Percentiles rank a stretch among this genome's conserved stretches.
Conservation (phyloP, 257 asterid species). For the Thymus mandschuricus region DNA sequence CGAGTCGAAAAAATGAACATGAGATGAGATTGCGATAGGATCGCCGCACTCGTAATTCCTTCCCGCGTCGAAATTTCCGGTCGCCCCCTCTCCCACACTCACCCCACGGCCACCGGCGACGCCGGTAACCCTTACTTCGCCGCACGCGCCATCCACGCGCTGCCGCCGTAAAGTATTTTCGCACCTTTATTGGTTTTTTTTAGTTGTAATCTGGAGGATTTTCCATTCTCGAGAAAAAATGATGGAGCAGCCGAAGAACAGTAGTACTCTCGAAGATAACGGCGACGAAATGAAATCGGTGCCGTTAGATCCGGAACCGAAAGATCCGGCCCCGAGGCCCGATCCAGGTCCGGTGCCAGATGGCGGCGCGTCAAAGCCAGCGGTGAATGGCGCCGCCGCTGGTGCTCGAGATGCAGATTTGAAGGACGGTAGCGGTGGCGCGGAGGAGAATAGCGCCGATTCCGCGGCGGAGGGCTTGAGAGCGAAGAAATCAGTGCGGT, state of each 20-base stretch:
- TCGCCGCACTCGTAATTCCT: slow-evolving; percentile 29
- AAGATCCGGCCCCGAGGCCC: slow-evolving; percentile 41
- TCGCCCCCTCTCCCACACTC: slow-evolving; percentile 34
- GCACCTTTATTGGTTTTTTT: background rate
- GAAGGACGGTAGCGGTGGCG: slow-evolving; percentile 39
- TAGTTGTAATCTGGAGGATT: background rate
- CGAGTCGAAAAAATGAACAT: background rate
- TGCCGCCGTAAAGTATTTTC: slow-evolving; percentile 13
- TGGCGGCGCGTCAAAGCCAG: slow-evolving; percentile 38
- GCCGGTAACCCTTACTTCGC: slow-evolving; percentile 40
- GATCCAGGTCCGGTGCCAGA: slow-evolving; percentile 45
- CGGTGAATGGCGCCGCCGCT: slow-evolving; percentile 27
- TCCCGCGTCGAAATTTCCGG: slow-evolving; percentile 44
- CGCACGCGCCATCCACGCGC: slow-evolving; percentile 52
- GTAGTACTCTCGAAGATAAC: slow-evolving; percentile 34
- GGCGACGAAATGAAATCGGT: slow-evolving; percentile 46
- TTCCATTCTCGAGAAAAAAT: slow-evolving; percentile 27
- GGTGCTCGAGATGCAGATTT: slow-evolving; percentile 30
- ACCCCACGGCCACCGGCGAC: slow-evolving; percentile 30
- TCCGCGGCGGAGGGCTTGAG: slow-evolving; percentile 40
- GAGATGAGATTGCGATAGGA: slow-evolving; percentile 5
- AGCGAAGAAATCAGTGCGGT: slow-evolving; percentile 79
- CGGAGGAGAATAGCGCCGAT: slow-evolving; percentile 36
- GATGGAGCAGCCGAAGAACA: slow-evolving; percentile 55
- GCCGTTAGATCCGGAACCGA: slow-evolving; percentile 34